phyloP scores from a whole-genome alignment of 2,329 filamentous ascomycete genomes.

The Chaetomiaceae sp. region DNA sequence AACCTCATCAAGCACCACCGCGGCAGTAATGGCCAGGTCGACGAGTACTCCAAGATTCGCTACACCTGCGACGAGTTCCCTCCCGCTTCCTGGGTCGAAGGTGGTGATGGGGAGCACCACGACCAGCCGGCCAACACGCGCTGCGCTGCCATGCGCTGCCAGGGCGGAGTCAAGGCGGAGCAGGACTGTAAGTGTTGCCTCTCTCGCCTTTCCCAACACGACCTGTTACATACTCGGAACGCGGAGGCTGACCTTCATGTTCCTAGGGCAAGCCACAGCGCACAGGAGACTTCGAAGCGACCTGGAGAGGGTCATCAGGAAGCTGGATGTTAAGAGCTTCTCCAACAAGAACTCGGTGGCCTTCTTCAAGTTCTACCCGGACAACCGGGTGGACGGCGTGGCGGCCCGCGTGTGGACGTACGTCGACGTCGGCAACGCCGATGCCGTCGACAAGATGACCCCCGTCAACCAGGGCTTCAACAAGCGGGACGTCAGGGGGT shows the following conservation, averaged over 20 bases:
- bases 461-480: not conserved
- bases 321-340: not conserved
- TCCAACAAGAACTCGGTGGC: not conserved
- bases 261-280: not conserved
- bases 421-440: not conserved
- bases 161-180: not conserved
- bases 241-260: too few species aligned
- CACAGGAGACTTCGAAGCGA: not conserved
- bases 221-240: too few species aligned
- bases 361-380: not conserved
- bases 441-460: not conserved
- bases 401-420: not conserved
- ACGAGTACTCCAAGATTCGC: not conserved
- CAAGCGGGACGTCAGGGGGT: not conserved
- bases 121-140: not conserved
- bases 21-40: not conserved
- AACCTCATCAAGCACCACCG: not conserved
- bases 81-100: not conserved
- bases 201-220: too few species aligned
- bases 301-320: not conserved
- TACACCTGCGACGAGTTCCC: not conserved
- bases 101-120: not conserved
- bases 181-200: not conserved
- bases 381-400: not conserved
- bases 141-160: not conserved